phyloP scores from a whole-genome alignment of 495 filamentous ascomycete genomes.

The Evernia prunastri region DNA sequence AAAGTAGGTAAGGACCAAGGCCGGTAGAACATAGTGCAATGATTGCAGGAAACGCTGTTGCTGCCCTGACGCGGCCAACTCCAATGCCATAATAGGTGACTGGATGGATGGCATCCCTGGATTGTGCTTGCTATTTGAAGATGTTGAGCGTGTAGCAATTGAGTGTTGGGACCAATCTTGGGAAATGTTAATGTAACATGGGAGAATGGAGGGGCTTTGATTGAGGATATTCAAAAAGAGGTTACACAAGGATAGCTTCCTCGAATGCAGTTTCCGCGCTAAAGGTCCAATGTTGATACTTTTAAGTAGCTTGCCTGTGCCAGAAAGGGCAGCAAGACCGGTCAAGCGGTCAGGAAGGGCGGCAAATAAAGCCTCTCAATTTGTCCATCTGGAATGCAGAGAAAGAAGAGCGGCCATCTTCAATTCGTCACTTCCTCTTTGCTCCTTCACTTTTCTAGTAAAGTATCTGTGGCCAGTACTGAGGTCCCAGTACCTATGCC shows the following conservation, averaged over 20 bases:
- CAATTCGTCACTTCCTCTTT: background rate
- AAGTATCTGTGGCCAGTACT: background rate
- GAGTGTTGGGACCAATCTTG: background rate
- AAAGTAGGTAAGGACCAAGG: conserved; percentile 51
- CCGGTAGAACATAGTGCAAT: conserved; percentile 51
- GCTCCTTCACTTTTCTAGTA: background rate
- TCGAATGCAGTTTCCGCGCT: background rate
- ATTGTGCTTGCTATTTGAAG: background rate
- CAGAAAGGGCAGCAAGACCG: background rate
- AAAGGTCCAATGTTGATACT: background rate
- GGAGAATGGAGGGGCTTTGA: background rate
- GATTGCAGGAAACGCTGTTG: conserved; percentile 9
- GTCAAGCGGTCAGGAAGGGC: background rate
- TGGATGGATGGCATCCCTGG: background rate
- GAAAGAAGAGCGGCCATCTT: background rate
- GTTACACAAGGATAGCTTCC: background rate
- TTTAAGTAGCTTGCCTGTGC: too few relatives aligned
- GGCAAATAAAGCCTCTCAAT: background rate
- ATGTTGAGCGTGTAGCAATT: background rate
- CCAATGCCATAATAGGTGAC: background rate
- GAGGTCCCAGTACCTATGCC: background rate
- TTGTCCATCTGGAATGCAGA: background rate
- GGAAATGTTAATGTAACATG: background rate
- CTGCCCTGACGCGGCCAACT: background rate
- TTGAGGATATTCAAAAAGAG: background rate